These are phyloP conservation scores for Lactarius quietus DNA, from an alignment of 768 basidiomycete genomes.

Conservation along the genomic window DNA sequence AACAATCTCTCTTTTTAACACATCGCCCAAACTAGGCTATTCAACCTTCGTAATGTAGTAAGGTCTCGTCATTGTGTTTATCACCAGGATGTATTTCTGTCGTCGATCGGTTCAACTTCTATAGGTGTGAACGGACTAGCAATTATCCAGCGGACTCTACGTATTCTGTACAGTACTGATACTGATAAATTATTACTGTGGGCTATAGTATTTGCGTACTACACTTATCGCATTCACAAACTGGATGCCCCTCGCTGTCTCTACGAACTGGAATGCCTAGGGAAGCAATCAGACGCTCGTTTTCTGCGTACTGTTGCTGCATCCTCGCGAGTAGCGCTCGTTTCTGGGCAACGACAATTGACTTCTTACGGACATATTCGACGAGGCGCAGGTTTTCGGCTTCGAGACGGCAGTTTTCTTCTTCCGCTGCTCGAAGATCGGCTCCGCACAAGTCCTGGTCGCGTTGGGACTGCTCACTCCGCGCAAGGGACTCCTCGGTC, in stretches of 20 bases:
- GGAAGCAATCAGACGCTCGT: not conserved
- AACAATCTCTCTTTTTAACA: not conserved
- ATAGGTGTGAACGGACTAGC: not conserved
- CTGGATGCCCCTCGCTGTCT: not conserved
- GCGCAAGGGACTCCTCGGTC: not conserved
- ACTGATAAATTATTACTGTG: not conserved
- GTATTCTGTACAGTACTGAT: not conserved
- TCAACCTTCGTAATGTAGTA: not conserved
- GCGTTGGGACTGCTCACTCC: not conserved
- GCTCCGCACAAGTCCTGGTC: conserved; percentile 1
- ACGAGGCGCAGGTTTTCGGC: not conserved
- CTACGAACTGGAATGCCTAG: not conserved
- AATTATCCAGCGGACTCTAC: not conserved
- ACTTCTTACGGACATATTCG: not conserved
- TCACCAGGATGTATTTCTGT: not conserved
- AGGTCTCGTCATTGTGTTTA: not conserved
- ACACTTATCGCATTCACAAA: not conserved
- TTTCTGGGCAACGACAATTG: not conserved
- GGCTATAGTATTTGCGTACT: not conserved
- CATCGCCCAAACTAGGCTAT: not conserved
- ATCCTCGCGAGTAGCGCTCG: conserved; percentile 2
- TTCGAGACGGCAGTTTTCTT: not conserved
- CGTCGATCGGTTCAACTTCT: not conserved
- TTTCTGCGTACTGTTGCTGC: conserved; percentile 1
- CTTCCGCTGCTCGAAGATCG: not conserved